These are phyloP conservation scores for Pseudopyrenochaeta lycopersici DNA, from an alignment of 2,329 filamentous ascomycete genomes.

Conservation along the genomic window DNA sequence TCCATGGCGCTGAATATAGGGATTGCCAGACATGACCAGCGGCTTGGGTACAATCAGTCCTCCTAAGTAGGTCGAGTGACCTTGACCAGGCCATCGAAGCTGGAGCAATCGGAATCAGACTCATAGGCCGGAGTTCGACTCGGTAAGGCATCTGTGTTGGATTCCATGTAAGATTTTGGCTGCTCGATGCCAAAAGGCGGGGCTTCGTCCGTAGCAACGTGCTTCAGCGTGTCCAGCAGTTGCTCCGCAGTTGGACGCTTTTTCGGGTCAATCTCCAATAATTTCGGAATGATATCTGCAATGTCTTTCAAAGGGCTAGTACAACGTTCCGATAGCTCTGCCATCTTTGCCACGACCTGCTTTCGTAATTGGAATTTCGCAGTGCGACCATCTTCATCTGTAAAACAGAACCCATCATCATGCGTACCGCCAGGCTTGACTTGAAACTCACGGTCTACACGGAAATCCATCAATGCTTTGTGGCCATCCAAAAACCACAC, in stretches of 20 bases:
- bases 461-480: neutral
- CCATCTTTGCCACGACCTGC: neutral
- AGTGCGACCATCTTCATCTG: neutral
- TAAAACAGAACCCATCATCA: slow-evolving; percentile 4
- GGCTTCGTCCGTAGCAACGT: neutral
- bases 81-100: slow-evolving; percentile 1
- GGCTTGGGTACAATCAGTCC: neutral
- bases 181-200: neutral
- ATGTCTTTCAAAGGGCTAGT: neutral
- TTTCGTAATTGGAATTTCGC: neutral
- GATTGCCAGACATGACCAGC: no score
- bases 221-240: neutral
- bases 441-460: neutral
- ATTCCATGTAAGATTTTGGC: neutral
- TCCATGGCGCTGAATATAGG: no score
- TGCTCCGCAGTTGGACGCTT: neutral
- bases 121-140: neutral
- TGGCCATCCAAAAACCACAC: slow-evolving; percentile 28
- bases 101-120: slow-evolving; percentile 1
- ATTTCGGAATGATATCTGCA: neutral
- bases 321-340: neutral
- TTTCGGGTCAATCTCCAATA: slow-evolving; percentile 1
- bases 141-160: neutral
- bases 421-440: neutral
- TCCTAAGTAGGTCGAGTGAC: neutral